Evolutionary conservation across 805 yeast genomes (phyloP).

Genomic region (Yamadazyma paraphyllophila): DNA sequence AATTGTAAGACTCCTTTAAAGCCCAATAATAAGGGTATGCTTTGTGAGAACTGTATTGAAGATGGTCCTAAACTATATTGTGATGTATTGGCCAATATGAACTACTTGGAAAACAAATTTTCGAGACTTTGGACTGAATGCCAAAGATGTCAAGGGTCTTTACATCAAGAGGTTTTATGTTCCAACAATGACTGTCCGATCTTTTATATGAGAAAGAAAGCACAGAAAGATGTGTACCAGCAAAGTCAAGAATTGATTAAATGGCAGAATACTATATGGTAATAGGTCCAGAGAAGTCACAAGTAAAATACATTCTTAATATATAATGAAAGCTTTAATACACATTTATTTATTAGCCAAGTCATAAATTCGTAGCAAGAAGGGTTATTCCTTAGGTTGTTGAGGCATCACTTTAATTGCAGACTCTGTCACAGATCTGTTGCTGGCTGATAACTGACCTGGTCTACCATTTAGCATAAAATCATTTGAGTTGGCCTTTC

Average conservation of each 20-base stretch:
- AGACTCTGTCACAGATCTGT: conserved; percentile 37
- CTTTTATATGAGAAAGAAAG: conserved; percentile 91
- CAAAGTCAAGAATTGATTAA: conserved; percentile 58
- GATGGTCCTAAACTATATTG: conserved; percentile 78
- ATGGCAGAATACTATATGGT: conserved; percentile 66
- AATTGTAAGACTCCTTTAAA: conserved; percentile 82
- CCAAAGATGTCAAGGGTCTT: conserved; percentile 93
- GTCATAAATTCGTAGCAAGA: conserved; percentile 3
- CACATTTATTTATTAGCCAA: conserved; percentile 7
- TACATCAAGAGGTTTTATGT: conserved; percentile 94
- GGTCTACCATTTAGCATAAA: conserved; percentile 20
- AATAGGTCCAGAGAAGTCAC: neutral
- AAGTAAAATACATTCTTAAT: neutral
- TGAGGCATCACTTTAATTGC: conserved; percentile 13
- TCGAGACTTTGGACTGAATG: conserved; percentile 96
- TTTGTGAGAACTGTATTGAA: conserved; percentile 81
- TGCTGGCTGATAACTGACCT: conserved; percentile 28
- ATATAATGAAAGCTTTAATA: conserved; percentile 4
- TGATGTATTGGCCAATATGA: conserved; percentile 76
- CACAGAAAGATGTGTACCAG: conserved; percentile 65
- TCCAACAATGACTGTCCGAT: conserved; percentile 96
- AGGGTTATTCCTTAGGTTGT: neutral
- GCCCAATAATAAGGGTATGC: conserved; percentile 57
- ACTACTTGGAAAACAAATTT: conserved; percentile 76
- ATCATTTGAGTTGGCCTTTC: conserved; percentile 29